Evolutionary conservation across 2,329 filamentous ascomycete species (phyloP), one percentile per base, ranked within the genome.

Genomic region (Hysterium pulicare): DNA sequence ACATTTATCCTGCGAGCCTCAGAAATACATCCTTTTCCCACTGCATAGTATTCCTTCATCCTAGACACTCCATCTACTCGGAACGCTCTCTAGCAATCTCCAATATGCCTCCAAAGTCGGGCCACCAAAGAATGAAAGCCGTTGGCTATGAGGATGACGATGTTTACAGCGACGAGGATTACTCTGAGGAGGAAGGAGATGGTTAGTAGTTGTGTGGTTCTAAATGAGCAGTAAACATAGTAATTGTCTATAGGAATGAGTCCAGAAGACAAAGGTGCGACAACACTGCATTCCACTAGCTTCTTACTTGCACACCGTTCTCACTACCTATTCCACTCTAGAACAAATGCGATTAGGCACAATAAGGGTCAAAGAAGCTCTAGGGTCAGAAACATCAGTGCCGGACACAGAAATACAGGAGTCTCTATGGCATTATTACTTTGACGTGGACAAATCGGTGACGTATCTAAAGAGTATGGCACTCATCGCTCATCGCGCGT

Each of bases 341-440:
- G 66, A 70, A 62, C 71, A 78, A 47, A 78, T 94, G 77, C 75
- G 77, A 30, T 67, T 78, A 30, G 84, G 83, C 38, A 88, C 84
- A 1, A 72, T 76, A 30, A 75, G 83, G 50, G 85, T 94, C 26
- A 77, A 80, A 45, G 73, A 74, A 47, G 76, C 77, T 7, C 72
- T 95, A n/a, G 84, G 82, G 5, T 66, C 71, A 50, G 81, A 79
- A 47, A 75, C 84, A 54, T 78, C 75, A 59, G 71, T 78, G n/a
- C 75, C 78, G 4, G 79, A 84, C 46, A 71, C 74, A 28, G 85
- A 95, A 60, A 91, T 96, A 48, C 82, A 95, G 63, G 91, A 97
- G 47, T 80, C 90, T 0, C 69, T 98, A 13, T 97, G 90, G 89
- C 82, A 98, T 68, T 96, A 96, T 67, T 97, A 91, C 66, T 97